Conservation (phyloP, 768 basidiomycete genomes). For the Lactarius trivialis region DNA sequence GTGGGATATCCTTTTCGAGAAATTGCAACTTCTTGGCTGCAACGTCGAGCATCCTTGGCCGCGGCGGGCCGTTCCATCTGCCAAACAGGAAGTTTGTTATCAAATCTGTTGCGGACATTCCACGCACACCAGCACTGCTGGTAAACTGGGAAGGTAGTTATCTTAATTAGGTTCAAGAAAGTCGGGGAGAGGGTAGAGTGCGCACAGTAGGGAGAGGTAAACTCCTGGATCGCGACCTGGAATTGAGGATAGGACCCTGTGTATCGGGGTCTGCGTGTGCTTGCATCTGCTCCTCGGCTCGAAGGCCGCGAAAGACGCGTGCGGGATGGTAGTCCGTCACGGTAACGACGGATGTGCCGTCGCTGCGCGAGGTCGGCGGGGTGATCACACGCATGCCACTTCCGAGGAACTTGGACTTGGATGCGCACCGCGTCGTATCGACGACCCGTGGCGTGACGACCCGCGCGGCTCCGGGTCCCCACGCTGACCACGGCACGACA, state of each 20-base stretch:
- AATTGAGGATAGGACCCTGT: not conserved
- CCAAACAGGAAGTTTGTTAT: not conserved
- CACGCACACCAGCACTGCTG: not conserved
- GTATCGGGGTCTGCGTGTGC: not conserved
- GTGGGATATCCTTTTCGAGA: not conserved
- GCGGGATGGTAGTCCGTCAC: conserved; percentile 8
- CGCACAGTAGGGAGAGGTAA: conserved; percentile 2
- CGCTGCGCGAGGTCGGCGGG: not conserved
- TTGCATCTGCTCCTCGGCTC: not conserved
- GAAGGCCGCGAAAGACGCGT: not conserved
- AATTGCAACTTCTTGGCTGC: not conserved
- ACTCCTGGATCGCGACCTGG: not conserved
- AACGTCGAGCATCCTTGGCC: not conserved
- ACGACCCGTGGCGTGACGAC: not conserved
- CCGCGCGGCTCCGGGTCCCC: not conserved
- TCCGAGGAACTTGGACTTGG: conserved; percentile 1
- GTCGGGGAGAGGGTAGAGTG: not conserved
- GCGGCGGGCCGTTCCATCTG: not conserved
- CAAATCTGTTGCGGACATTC: not conserved
- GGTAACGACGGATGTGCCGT: not conserved
- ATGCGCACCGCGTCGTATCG: not conserved
- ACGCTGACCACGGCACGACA: conserved; percentile 3
- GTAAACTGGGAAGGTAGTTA: not conserved
- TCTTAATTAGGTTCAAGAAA: not conserved
- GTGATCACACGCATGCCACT: conserved; percentile 3